phyloP scores from a whole-genome alignment of 768 basidiomycete species.

The Mycena leptocephala region DNA sequence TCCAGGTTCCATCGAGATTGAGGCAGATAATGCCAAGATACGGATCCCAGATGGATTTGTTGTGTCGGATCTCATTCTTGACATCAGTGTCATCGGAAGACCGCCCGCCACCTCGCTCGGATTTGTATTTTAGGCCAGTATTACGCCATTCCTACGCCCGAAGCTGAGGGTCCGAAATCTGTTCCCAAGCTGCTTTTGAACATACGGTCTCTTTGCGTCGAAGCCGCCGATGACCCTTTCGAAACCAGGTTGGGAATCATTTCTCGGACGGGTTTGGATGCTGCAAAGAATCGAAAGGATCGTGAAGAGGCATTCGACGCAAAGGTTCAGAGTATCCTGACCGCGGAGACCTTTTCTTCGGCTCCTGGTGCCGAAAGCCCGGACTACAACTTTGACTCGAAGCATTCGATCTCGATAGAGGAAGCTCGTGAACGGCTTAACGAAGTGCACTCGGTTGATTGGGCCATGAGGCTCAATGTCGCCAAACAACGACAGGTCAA shows the following conservation, averaged over 20 bases:
- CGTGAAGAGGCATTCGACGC: conserved; percentile 87
- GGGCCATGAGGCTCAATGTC: conserved; percentile 74
- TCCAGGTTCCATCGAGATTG: conserved; percentile 60
- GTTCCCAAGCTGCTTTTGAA: conserved; percentile 76
- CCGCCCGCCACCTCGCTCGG: conserved; percentile 76
- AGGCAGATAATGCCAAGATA: conserved; percentile 78
- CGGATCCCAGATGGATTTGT: conserved; percentile 87
- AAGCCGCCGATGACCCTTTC: conserved; percentile 89
- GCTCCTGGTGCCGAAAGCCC: conserved; percentile 45
- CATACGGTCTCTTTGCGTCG: conserved; percentile 77
- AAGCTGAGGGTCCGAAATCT: conserved; percentile 79
- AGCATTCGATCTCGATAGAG: conserved; percentile 77
- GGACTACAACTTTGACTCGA: conserved; percentile 76
- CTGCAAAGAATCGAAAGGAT: conserved; percentile 78
- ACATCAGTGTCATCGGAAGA: conserved; percentile 79
- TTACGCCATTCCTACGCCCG: conserved; percentile 71
- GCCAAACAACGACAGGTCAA: conserved; percentile 62
- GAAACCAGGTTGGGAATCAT: conserved; percentile 85
- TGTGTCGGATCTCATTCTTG: conserved; percentile 83
- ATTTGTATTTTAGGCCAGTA: conserved; percentile 71
- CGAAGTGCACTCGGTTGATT: conserved; percentile 80
- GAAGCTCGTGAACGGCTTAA: conserved; percentile 83
- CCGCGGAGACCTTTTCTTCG: conserved; percentile 54
- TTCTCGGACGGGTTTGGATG: conserved; percentile 80
- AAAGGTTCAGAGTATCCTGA: conserved; percentile 79